Percentiles rank a stretch among this genome's conserved stretches.
phyloP scores from a whole-genome alignment of 768 basidiomycete species.

The Lactarius hengduanensis region DNA sequence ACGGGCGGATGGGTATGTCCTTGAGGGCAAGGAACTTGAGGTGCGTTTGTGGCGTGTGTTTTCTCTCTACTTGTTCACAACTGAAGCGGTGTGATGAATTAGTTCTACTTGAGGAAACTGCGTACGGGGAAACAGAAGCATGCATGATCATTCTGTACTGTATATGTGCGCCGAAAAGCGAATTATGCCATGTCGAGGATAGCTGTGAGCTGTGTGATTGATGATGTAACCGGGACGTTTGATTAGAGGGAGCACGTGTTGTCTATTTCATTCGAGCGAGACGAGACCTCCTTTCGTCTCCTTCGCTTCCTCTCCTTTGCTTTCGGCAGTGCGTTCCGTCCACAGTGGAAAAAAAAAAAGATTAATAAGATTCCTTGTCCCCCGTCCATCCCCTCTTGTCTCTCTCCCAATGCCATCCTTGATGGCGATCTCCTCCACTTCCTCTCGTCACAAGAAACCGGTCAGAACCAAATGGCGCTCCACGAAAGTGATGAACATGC shows the following conservation, averaged over 20 bases:
- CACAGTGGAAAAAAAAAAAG: not conserved
- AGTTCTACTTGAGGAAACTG: slow-evolving; percentile 96
- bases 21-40: slow-evolving; percentile 99
- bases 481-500: slow-evolving; percentile 88
- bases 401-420: slow-evolving; percentile 14
- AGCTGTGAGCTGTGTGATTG: not conserved
- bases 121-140: slow-evolving; percentile 96
- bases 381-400: not conserved
- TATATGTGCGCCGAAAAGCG: not conserved
- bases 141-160: slow-evolving; percentile 41
- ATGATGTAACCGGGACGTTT: slow-evolving; percentile 4
- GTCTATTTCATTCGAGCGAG: not conserved
- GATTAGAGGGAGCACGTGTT: not conserved
- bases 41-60: slow-evolving; percentile 42
- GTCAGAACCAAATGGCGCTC: slow-evolving; percentile 54
- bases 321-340: not conserved
- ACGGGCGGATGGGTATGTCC: slow-evolving; percentile 93
- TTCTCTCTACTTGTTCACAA: not conserved
- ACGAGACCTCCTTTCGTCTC: slow-evolving; percentile 1
- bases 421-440: slow-evolving; percentile 14
- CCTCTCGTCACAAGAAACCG: slow-evolving; percentile 10
- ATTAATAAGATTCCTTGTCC: too few relatives aligned
- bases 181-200: not conserved
- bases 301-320: not conserved
- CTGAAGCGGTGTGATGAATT: slow-evolving; percentile 8